phyloP scores from a whole-genome alignment of 1,139 yeast species.

The Arxiozyma bovina region DNA sequence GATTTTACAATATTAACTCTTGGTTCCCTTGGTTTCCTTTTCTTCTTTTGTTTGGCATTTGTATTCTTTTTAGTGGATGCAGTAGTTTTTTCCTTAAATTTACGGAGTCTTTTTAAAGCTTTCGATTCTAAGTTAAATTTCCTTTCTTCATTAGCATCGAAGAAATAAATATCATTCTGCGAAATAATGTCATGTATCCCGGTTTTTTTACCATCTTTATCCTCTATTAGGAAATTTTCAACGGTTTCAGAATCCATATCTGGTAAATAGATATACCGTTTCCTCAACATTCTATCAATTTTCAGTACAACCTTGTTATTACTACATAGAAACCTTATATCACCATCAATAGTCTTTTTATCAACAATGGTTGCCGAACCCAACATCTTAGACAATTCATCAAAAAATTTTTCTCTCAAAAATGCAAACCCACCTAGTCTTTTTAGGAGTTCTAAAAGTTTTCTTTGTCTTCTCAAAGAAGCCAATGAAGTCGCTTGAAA shows the following conservation, averaged over 20 bases:
- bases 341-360: slow-evolving; percentile 29
- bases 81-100: slow-evolving; percentile 19
- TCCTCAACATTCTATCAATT: slow-evolving; percentile 17
- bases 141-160: slow-evolving; percentile 27
- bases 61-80: slow-evolving; percentile 1
- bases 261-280: slow-evolving; percentile 23
- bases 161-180: slow-evolving; percentile 29
- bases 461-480: slow-evolving; percentile 29
- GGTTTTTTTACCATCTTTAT: slow-evolving; percentile 23
- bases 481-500: slow-evolving; percentile 28
- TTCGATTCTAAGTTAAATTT: slow-evolving; percentile 25
- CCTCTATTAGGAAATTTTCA: slow-evolving; percentile 15
- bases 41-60: slow-evolving; percentile 1
- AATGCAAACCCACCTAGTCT: slow-evolving; percentile 26
- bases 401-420: slow-evolving; percentile 26
- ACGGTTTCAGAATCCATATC: slow-evolving; percentile 15
- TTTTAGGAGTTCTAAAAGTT: slow-evolving; percentile 23
- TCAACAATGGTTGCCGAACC: slow-evolving; percentile 26
- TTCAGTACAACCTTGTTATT: slow-evolving; percentile 17
- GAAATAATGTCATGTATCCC: slow-evolving; percentile 23
- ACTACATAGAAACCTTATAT: slow-evolving; percentile 22
- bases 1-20: neutral
- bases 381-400: slow-evolving; percentile 24
- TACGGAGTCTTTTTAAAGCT: slow-evolving; percentile 28
- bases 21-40: slow-evolving; percentile 1